phyloP scores from a whole-genome alignment of 768 basidiomycete genomes.

The Tricholoma sp. region DNA sequence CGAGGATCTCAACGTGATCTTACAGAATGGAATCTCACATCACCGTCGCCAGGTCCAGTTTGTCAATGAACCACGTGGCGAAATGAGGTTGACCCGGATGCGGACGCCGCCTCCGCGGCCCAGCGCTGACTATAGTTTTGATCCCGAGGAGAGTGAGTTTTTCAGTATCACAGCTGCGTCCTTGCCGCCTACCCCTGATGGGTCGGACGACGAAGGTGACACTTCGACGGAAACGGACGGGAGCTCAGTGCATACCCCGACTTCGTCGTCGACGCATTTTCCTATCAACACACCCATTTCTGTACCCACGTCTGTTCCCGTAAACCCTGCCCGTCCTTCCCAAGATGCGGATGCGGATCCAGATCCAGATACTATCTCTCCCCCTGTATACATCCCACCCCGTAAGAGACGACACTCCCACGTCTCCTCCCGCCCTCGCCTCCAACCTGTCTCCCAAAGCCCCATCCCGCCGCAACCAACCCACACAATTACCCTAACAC shows the following conservation, averaged over 20 bases:
- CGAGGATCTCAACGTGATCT: background rate
- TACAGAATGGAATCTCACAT: background rate
- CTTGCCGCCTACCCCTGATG: conserved; percentile 26
- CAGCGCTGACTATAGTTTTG: conserved; percentile 1
- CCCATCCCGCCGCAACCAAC: background rate
- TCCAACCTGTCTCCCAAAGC: background rate
- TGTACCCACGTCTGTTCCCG: background rate
- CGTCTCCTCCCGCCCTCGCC: conserved; percentile 14
- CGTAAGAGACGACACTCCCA: conserved; percentile 11
- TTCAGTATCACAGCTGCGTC: conserved; percentile 27
- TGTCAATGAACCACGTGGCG: conserved; percentile 5
- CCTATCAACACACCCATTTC: conserved; percentile 10
- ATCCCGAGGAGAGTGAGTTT: conserved; percentile 19
- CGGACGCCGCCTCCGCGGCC: conserved; percentile 3
- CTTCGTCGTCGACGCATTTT: conserved; percentile 24
- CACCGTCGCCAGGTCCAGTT: background rate
- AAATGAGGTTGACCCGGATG: conserved; percentile 6
- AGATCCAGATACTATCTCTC: background rate
- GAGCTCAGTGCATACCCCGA: conserved; percentile 45
- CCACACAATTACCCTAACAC: background rate
- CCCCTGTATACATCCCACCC: conserved; percentile 14
- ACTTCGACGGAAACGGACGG: conserved; percentile 40
- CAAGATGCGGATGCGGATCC: background rate
- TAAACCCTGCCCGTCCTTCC: background rate
- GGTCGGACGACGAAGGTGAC: conserved; percentile 36